These are phyloP conservation scores for Albizia julibrissin DNA, from an alignment of 306 rosid genomes.

Conservation along the genomic window DNA sequence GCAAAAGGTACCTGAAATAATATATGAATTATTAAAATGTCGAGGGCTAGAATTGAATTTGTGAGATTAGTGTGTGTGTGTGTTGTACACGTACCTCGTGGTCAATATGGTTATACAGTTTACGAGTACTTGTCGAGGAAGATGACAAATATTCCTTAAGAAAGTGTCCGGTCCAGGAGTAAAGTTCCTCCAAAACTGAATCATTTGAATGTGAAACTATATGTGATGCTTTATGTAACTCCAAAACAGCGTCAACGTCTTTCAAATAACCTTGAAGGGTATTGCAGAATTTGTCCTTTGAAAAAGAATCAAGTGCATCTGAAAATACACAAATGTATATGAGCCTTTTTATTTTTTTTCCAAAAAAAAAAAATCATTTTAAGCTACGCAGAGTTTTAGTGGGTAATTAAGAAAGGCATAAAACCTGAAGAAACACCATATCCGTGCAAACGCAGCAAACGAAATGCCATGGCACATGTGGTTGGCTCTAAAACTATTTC, in stretches of 20 bases:
- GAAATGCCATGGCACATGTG: not conserved
- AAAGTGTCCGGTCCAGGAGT: not conserved
- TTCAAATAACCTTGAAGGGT: not conserved
- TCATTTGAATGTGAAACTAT: not conserved
- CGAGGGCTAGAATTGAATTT: not conserved
- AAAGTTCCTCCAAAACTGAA: not conserved
- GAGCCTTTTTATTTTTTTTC: too few relatives aligned
- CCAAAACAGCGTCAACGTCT: not conserved
- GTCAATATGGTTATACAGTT: not conserved
- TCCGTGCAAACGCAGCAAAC: not conserved
- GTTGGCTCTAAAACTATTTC: not conserved
- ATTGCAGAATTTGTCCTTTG: not conserved
- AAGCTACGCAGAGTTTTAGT: too few relatives aligned
- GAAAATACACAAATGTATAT: not conserved
- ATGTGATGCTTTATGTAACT: not conserved
- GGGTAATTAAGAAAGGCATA: not conserved
- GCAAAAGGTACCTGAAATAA: not conserved
- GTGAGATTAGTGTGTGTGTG: not conserved
- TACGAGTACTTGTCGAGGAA: not conserved
- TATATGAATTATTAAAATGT: not conserved
- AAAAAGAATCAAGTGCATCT: not conserved
- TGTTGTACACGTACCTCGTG: not conserved
- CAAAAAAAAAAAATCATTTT: too few relatives aligned
- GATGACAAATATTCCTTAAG: not conserved
- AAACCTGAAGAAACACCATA: not conserved